Conservation (phyloP, 441 rosid species). For the Gossypium schwendimanii region DNA sequence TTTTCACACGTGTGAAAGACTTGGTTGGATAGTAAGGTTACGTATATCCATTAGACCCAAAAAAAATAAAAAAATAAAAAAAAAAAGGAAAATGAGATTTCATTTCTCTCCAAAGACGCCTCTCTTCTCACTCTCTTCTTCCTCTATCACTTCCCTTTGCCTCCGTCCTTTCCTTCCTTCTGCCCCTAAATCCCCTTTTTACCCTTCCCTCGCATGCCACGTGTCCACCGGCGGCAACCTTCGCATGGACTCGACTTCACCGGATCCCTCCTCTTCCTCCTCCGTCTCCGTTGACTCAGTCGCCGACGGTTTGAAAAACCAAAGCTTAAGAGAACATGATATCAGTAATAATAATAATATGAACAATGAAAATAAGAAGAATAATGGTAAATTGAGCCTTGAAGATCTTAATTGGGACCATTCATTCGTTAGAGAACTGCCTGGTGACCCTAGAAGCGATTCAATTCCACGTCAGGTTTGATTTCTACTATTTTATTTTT, state of each 20-base stretch:
- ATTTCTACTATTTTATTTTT: not conserved
- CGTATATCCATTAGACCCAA: not conserved
- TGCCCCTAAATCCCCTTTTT: conserved; percentile 8
- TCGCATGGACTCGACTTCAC: conserved; percentile 48
- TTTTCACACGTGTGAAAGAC: too few species aligned
- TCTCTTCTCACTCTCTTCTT: not conserved
- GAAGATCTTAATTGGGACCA: conserved; percentile 90
- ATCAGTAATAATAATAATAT: not conserved
- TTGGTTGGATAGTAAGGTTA: not conserved
- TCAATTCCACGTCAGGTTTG: conserved; percentile 71
- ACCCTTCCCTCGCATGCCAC: conserved; percentile 34
- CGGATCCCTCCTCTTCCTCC: conserved; percentile 23
- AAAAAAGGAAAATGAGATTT: not conserved
- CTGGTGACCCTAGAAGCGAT: conserved; percentile 72
- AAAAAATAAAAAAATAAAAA: not conserved
- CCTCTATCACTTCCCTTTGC: conserved; percentile 6
- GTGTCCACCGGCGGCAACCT: conserved; percentile 17
- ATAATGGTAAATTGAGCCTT: conserved; percentile 27
- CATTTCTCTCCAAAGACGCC: not conserved
- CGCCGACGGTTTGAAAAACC: conserved; percentile 61
- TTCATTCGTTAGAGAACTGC: conserved; percentile 77
- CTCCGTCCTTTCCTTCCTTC: conserved; percentile 15
- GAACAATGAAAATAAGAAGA: conserved; percentile 16
- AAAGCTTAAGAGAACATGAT: conserved; percentile 29
- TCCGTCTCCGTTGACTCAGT: conserved; percentile 50